Evolutionary conservation across 345 rosid species (phyloP), one percentile per base, ranked within the genome.

Genomic region (Boechera divaricarpa): DNA sequence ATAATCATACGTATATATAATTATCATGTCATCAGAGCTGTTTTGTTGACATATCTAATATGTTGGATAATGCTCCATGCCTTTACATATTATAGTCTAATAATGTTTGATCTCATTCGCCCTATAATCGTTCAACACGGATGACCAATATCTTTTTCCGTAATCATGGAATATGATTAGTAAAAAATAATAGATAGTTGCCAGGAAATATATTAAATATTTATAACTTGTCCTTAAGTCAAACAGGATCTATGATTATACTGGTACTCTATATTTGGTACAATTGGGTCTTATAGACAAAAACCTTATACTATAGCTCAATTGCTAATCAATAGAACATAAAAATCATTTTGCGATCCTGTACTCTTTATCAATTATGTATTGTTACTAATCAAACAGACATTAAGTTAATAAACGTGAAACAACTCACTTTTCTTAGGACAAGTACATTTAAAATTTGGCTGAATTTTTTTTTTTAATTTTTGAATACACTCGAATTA

Each of bases 221-320:
- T 1, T 44, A 53, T 39, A 56, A 70, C 55, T 7, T 69, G 12
- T 56, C 73, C 53, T 36, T 18, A 44, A 53, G 63, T 63, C 77
- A 73, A 63, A 53, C 56, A 26, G 4, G 47, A 51, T 73, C 52
- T 39, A 63, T 18, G 26, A 73, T 63, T 53, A 32, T 11, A 64
- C 21, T 10, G 24, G 41, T 45, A 56, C 65, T 29, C 16, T 7
- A 31, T 64, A 38, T 47, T 45, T 45, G 72, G 65, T 44, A 44
- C 24, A 63, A 52, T 44, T 62, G 60, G 33, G 35, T 21, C 13
- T 31, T 51, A 4, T 10, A 65, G 13, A 35, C 45, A 3, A 16
- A 49, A 29, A 5, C 16, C 12, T 9, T 47, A 6, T 28, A 28
- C 9, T n/a, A 47, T 9, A n/a, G 3, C 5, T 47, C 67, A 21